Evolutionary conservation across 345 rosid genomes (phyloP), one percentile per base, ranked within the genome.

Genomic region (Lagerstroemia speciosa): DNA sequence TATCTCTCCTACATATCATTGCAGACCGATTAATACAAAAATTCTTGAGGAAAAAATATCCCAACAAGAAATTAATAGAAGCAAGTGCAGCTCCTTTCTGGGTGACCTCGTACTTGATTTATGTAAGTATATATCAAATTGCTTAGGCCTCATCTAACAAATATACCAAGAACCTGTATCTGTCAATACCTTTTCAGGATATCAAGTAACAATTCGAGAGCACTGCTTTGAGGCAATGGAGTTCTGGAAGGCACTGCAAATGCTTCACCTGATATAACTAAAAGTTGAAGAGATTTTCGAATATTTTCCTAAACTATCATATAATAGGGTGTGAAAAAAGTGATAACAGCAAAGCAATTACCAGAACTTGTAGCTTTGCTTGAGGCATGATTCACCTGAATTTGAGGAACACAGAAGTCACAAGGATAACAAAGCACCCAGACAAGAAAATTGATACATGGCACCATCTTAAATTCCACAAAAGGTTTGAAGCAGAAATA

Each of bases 1-100:
- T 33, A 73, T 79, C 83, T 66, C 77, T 76, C 75, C 79, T 79
- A 36, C 73, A 41, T 27, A 66, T 29, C 15, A 66, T 43, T 24
- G 8, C 38, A 5, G 16, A 22, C 19, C 43, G 17, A 62, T 22
- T 64, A 40, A 63, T 26, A 37, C 55, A 30, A 48, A 33, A 40
- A 43, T 7, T 27, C 20, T 45, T 5, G 9, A 61, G 20, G 32
- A 58, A 45, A 15, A 45, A 69, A 24, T 50, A 22, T 64, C 15
- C 46, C 36, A 43, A 15, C 22, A 45, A 36, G 17, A 40, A n/a
- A 24, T 30, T 32, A 66, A 66, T 62, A 27, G 50, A 52, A 55
- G 38, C 38, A 50, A 27, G 40, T 43, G 34, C 30, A 50, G 29
- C 12, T 30, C 46, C 30, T 66, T 17, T 26, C n/a, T 46, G 37